These are phyloP conservation scores for Malbranchea cinnamomea DNA, from an alignment of 2,329 filamentous ascomycete genomes.

Conservation along the genomic window DNA sequence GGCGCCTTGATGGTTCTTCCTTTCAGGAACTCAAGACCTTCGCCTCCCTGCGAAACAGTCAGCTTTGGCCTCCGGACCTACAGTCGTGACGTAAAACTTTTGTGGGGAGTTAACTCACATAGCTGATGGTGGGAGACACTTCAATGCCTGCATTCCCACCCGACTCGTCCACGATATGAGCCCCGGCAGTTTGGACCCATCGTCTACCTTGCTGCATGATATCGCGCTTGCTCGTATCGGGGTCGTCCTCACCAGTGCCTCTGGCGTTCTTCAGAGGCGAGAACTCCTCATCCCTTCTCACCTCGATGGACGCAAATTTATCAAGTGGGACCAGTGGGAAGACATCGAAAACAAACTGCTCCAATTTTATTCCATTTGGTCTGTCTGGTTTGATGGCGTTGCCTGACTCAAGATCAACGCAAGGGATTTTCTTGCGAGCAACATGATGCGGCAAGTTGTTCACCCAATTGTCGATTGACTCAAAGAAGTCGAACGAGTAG, in stretches of 20 bases:
- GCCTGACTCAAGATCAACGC: conserved; percentile 59
- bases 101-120: conserved; percentile 48
- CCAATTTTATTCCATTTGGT: conserved; percentile 96
- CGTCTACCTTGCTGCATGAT: conserved; percentile 80
- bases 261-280: conserved; percentile 86
- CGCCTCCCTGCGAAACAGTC: conserved; percentile 35
- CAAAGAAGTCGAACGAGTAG: conserved; percentile 88
- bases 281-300: conserved; percentile 94
- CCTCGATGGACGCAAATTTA: conserved; percentile 92
- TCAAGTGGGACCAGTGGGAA: conserved; percentile 76
- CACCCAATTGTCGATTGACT: conserved; percentile 75
- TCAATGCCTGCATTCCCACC: conserved; percentile 56
- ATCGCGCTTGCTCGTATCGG: conserved; percentile 79
- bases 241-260: conserved; percentile 81
- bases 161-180: conserved; percentile 51
- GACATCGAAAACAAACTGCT: conserved; percentile 98
- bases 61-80: conserved; percentile 8
- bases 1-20: conserved; percentile 46
- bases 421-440: conserved; percentile 95
- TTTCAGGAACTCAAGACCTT: conserved; percentile 47
- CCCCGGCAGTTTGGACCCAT: conserved; percentile 71
- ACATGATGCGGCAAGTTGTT: conserved; percentile 87
- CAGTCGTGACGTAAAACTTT: conserved; percentile 8
- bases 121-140: conserved; percentile 85
- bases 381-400: conserved; percentile 78